Conservation (phyloP, 2,329 filamentous ascomycete genomes). For the Colletotrichum tofieldiae region DNA sequence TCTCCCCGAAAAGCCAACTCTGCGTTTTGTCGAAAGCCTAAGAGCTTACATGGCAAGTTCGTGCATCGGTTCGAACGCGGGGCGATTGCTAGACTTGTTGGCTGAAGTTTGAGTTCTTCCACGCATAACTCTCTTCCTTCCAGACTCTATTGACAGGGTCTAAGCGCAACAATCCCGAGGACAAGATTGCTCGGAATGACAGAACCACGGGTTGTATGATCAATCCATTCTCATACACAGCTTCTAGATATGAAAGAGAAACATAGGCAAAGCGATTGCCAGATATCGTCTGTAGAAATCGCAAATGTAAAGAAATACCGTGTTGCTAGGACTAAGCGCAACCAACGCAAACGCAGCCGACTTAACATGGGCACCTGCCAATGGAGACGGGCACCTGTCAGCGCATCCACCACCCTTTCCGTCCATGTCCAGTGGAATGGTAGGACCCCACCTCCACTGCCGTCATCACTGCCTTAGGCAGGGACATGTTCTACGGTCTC, state of each 20-base stretch:
- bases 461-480: constrained; percentile 43
- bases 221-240: background rate
- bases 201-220: background rate
- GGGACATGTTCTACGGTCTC: constrained; percentile 26
- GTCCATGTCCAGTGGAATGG: background rate
- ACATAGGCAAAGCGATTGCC: background rate
- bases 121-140: constrained; percentile 14
- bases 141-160: constrained; percentile 19
- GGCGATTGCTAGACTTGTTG: background rate
- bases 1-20: too few species aligned
- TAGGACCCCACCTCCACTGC: constrained; percentile 33
- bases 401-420: constrained; percentile 13
- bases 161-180: background rate
- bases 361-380: constrained; percentile 12
- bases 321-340: background rate
- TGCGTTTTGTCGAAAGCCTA: background rate
- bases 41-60: too few species aligned
- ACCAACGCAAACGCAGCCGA: background rate
- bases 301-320: background rate
- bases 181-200: background rate
- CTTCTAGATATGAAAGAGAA: background rate
- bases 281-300: background rate
- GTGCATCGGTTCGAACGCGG: background rate
- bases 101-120: constrained; percentile 28
- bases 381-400: constrained; percentile 1